These are phyloP conservation scores for Scheffersomyces quercinus DNA, from an alignment of 1,139 yeast species.

Conservation along the genomic window DNA sequence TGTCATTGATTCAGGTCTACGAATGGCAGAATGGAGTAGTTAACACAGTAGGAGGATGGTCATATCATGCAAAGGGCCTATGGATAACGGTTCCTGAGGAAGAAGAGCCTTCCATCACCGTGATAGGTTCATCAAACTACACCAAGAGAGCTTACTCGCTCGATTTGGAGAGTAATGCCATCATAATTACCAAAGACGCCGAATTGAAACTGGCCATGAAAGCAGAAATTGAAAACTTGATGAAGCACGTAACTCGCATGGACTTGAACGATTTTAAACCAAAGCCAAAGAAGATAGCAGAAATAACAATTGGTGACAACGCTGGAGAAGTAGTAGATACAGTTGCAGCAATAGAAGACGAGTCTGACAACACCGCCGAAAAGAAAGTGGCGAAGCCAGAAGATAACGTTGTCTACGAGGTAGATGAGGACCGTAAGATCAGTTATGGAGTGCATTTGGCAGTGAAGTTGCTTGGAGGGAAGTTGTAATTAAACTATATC, in stretches of 20 bases:
- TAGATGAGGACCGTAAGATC: constrained; percentile 59
- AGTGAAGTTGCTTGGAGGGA: constrained; percentile 64
- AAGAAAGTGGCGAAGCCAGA: not conserved
- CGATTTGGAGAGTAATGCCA: constrained; percentile 86
- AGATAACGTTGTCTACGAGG: constrained; percentile 26
- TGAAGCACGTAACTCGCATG: constrained; percentile 52
- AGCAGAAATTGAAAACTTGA: constrained; percentile 63
- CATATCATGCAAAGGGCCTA: constrained; percentile 97
- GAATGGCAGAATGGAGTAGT: constrained; percentile 92
- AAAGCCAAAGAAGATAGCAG: constrained; percentile 14
- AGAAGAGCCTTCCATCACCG: constrained; percentile 65
- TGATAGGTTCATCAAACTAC: constrained; percentile 91
- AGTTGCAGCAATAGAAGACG: constrained; percentile 9
- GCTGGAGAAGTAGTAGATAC: constrained; percentile 14
- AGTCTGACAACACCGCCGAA: constrained; percentile 3
- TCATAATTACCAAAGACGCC: constrained; percentile 70
- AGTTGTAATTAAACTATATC: constrained; percentile 37
- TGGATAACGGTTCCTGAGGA: constrained; percentile 76
- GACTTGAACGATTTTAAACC: constrained; percentile 59
- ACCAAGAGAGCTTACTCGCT: constrained; percentile 85
- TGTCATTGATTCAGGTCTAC: constrained; percentile 51
- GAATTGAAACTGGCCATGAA: constrained; percentile 58
- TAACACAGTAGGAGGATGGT: constrained; percentile 86
- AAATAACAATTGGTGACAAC: constrained; percentile 8
- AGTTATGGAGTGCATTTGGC: constrained; percentile 63